Evolutionary conservation across 257 asterid genomes (phyloP).

Genomic region (Misopates orontium): DNA sequence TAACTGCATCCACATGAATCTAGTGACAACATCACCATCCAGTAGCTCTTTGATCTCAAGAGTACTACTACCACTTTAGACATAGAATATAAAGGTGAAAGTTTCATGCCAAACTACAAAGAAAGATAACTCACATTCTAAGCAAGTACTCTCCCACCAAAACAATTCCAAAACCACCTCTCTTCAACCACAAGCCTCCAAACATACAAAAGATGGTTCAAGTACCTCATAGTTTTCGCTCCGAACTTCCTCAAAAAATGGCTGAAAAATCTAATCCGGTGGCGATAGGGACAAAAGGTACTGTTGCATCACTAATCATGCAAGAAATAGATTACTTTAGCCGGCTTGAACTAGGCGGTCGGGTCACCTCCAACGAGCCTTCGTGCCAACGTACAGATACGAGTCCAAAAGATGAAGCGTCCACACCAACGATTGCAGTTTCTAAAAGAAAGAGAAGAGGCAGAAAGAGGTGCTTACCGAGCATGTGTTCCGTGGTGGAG

Average conservation of each 20-base stretch:
- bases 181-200: slow-evolving; percentile 31
- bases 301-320: slow-evolving; percentile 51
- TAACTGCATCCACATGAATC: slow-evolving; percentile 58
- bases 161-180: slow-evolving; percentile 30
- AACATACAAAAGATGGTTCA: slow-evolving; percentile 26
- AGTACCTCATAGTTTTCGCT: slow-evolving; percentile 24
- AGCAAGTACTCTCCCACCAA: slow-evolving; percentile 39
- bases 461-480: slow-evolving; percentile 45
- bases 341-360: slow-evolving; percentile 26
- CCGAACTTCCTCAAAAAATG: slow-evolving; percentile 33
- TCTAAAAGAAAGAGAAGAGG: slow-evolving; percentile 46
- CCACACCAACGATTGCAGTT: slow-evolving; percentile 30
- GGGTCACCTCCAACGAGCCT: slow-evolving; percentile 34
- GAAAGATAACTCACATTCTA: slow-evolving; percentile 29
- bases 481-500: slow-evolving; percentile 52
- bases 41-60: slow-evolving; percentile 8
- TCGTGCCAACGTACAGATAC: slow-evolving; percentile 27
- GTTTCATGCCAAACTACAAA: slow-evolving; percentile 18
- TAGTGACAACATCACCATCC: slow-evolving; percentile 39
- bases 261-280: slow-evolving; percentile 37
- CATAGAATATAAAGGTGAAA: slow-evolving; percentile 29
- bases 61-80: slow-evolving; percentile 16
- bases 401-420: slow-evolving; percentile 27
- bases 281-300: slow-evolving; percentile 49
- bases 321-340: slow-evolving; percentile 46